Base-by-base conservation (phyloP, 1,139 yeast species). In the Magnusiomyces paraingens region DNA sequence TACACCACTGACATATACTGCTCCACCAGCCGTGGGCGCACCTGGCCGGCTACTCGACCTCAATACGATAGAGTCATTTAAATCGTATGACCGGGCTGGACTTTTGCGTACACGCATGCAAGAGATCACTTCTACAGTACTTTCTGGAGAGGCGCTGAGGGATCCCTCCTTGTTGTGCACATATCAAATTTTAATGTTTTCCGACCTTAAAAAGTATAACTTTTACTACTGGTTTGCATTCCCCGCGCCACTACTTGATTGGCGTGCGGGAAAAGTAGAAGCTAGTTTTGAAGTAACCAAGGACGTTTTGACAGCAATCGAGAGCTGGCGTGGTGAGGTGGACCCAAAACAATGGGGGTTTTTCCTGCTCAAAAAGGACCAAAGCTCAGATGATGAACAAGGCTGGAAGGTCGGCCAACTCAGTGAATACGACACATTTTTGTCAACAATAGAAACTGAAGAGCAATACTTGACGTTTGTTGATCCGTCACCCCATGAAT, bases 151-250 rank as follows among this genome's bases (percentile, higher is more conserved):
- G 0, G 70, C 72, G 0, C 58, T 75, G 1, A 48, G 60, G 0
- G 66, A 75, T 50, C 81, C 83, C 0, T 62, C 72, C 0, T 20
- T 68, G 5, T 64, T 82, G 32, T 70, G 77, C 42, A 67, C 70
- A 38, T 87, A 90, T 62, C 75, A 75, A 36, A 65, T 91, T 1
- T 72, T 91, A 43, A 76, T 90, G 44, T 93, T 82, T 70, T 85
- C 95, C 2, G 99, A 94, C 67, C 76, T 93, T 66, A 93, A 93
- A 69, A 88, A 86, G 70, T 90, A 86, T 72, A 83, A 80, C 62
- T 93, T 86, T 65, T 86, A 80, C 63, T 91, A 91, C 69, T 93
- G 99, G 99, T 78, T 87, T 61, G 87, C 91, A 5, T 82, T 82
- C 60, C 97, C 98, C 0, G 73, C 80, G 0, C 69, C 88, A 20